These are phyloP conservation scores for Microsporum audouinii DNA, from an alignment of 2,329 filamentous ascomycete species.

Conservation along the genomic window DNA sequence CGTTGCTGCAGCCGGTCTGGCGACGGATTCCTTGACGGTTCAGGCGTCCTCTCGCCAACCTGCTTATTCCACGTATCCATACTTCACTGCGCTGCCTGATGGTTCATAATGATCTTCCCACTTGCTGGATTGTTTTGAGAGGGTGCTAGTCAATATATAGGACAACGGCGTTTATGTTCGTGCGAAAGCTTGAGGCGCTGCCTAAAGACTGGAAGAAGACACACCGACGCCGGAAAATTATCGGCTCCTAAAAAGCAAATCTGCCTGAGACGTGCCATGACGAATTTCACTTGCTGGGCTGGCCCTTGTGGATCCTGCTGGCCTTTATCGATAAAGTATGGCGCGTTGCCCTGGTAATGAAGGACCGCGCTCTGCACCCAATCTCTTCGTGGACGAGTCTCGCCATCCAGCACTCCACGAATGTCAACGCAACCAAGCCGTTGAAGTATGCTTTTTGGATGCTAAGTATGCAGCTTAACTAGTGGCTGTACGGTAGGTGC, in stretches of 20 bases:
- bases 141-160: not conserved
- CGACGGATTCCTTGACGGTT: not conserved
- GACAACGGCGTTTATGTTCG: not conserved
- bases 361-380: not conserved
- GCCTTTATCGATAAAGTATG: not conserved
- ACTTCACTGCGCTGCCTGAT: not conserved
- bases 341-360: not conserved
- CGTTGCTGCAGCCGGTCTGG: slow-evolving; percentile 3
- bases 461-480: not conserved
- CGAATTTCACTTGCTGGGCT: slow-evolving; percentile 2
- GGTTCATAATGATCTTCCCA: not conserved
- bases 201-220: not conserved
- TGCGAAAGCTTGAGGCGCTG: not conserved
- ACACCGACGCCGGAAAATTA: not conserved
- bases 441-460: not conserved
- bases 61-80: slow-evolving; percentile 13
- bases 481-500: not conserved
- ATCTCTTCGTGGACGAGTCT: not conserved
- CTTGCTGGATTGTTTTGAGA: not conserved
- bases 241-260: slow-evolving; percentile 1
- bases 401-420: not conserved
- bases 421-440: not conserved
- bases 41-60: slow-evolving; percentile 7
- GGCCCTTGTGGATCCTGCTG: not conserved
- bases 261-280: not conserved